phyloP scores from a whole-genome alignment of 371 early-diverging fungal genomes.

The Circinella umbellata region DNA sequence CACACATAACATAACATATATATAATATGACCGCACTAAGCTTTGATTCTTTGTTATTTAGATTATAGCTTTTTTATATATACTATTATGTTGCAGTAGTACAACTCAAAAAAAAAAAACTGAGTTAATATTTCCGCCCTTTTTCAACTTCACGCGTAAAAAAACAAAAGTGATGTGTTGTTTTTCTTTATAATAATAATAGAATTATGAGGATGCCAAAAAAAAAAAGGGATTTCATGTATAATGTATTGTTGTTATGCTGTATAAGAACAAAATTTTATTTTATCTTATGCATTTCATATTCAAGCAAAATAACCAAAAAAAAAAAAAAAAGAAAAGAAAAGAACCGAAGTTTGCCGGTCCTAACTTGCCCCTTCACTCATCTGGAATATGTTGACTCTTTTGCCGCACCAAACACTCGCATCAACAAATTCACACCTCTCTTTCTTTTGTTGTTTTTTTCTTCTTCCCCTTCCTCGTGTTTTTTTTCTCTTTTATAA shows the following conservation, averaged over 20 bases:
- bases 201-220: background rate
- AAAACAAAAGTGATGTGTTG: no score
- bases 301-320: background rate
- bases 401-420: background rate
- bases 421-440: background rate
- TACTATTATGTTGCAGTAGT: no score
- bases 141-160: no score
- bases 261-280: background rate
- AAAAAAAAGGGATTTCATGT: background rate
- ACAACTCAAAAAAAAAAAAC: no score
- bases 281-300: slow-evolving; percentile 3
- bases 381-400: slow-evolving; percentile 1
- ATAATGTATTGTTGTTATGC: background rate
- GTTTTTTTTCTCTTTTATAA: slow-evolving; percentile 6
- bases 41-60: no score
- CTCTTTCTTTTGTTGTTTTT: slow-evolving; percentile 3
- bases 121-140: no score
- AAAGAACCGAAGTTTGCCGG: slow-evolving; percentile 5
- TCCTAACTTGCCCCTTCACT: background rate
- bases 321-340: background rate
- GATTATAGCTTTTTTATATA: no score
- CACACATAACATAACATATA: no score
- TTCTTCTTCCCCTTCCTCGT: slow-evolving; percentile 2
- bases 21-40: no score
- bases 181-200: no score